Evolutionary conservation across 2,329 filamentous ascomycete genomes (phyloP).

Genomic region (Botrytis aclada): DNA sequence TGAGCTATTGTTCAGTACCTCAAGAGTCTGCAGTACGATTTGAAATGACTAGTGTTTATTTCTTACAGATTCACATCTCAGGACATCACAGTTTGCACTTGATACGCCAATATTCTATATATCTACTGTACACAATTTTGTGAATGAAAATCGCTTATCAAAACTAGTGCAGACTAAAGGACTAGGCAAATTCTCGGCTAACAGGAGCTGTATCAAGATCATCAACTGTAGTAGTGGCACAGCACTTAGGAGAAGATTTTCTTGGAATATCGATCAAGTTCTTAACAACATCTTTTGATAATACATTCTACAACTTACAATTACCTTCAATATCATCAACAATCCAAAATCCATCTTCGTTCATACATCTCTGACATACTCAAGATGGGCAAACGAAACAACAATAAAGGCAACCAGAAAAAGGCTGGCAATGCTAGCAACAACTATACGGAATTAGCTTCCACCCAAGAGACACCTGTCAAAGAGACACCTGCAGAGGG

Average conservation of each 20-base stretch:
- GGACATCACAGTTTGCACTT: not conserved
- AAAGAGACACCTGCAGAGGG: not conserved
- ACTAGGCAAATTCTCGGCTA: not conserved
- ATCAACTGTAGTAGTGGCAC: not conserved
- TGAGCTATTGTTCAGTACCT: no score
- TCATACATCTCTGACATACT: not conserved
- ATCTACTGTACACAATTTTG: not conserved
- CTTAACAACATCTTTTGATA: not conserved
- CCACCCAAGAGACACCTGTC: not conserved
- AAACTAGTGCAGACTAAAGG: not conserved
- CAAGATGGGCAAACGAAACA: not conserved
- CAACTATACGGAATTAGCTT: not conserved
- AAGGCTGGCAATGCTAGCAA: not conserved
- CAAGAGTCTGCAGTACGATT: no score
- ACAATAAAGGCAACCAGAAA: not conserved
- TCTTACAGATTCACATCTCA: not conserved
- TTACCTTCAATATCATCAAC: not conserved
- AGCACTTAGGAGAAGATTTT: not conserved
- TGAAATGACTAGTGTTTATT: not conserved
- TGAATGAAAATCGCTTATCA: not conserved
- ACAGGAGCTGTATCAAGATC: not conserved
- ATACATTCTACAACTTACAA: not conserved
- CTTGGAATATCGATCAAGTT: not conserved
- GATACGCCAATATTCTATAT: not conserved
- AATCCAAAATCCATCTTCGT: not conserved